Evolutionary conservation across 768 basidiomycete genomes (phyloP).

Genomic region (Cystobasidium tubakii): DNA sequence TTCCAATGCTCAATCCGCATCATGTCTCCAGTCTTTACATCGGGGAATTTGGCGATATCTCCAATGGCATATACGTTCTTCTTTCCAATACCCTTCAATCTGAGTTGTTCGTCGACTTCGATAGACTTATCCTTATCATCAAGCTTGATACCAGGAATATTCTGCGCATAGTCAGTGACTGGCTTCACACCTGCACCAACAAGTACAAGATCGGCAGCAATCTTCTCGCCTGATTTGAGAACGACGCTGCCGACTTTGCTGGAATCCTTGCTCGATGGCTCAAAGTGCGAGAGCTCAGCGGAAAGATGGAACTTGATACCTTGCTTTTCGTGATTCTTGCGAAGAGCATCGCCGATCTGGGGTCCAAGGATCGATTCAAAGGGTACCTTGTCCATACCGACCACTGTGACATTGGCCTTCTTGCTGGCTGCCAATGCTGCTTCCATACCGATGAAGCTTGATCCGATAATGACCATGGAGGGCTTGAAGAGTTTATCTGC

Average conservation of each 20-base stretch:
- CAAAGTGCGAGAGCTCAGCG: slow-evolving; percentile 64
- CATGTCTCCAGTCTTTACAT: slow-evolving; percentile 33
- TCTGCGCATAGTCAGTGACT: slow-evolving; percentile 34
- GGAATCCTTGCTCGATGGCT: slow-evolving; percentile 34
- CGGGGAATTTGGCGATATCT: slow-evolving; percentile 34
- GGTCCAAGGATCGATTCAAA: slow-evolving; percentile 76
- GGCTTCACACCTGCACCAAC: slow-evolving; percentile 37
- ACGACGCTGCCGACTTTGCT: slow-evolving; percentile 30
- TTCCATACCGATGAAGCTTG: slow-evolving; percentile 89
- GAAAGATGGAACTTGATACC: slow-evolving; percentile 77
- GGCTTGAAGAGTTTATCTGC: slow-evolving; percentile 56
- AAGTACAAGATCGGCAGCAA: slow-evolving; percentile 33
- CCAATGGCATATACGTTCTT: slow-evolving; percentile 38
- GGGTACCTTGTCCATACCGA: slow-evolving; percentile 74
- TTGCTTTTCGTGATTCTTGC: slow-evolving; percentile 74
- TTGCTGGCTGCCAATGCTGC: slow-evolving; percentile 66
- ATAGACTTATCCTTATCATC: slow-evolving; percentile 37
- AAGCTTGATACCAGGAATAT: slow-evolving; percentile 25
- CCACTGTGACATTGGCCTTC: slow-evolving; percentile 69
- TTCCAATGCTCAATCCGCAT: slow-evolving; percentile 27
- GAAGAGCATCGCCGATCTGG: slow-evolving; percentile 68
- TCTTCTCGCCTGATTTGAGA: slow-evolving; percentile 36
- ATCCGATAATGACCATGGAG: slow-evolving; percentile 72
- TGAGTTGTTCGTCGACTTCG: slow-evolving; percentile 34
- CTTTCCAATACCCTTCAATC: slow-evolving; percentile 35